Base-by-base conservation (phyloP, 2,329 filamentous ascomycete species). In the Nigrograna mackinnonii region DNA sequence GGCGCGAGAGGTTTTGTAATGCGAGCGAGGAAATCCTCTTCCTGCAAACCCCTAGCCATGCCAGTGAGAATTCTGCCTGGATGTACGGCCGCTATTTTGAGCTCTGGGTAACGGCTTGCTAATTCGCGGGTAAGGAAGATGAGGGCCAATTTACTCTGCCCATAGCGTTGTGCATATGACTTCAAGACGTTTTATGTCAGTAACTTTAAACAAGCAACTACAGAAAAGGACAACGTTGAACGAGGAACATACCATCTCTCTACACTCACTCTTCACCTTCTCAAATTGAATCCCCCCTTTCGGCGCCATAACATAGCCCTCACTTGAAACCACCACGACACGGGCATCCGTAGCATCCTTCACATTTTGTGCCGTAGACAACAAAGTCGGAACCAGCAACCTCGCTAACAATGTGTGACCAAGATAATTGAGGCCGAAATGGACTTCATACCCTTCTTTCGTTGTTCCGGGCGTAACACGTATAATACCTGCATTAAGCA, bases 61-160 rank as follows among this genome's bases (percentile, higher is more conserved):
- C 35, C 35, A 2, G 73, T 74, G 12, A 54, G 43, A 17, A 75
- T 65, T 20, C 69, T 55, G 3, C 75, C 75, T 0, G 75, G 75
- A 49, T 77, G 74, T 4, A 74, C 44, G 0, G 68, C 57, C 0
- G 67, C 60, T 6, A 55, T 54, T 0, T 58, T 71, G 43, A 77
- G 60, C 3, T 56, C 36, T 2, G 73, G 73, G 44, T 75, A 69
- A 0, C 56, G 60, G 7, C 50, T 41, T 5, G 71, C 68, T 14
- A 74, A 58, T 24, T 69, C 57, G 3, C 57, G 46, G 0, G 69
- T 56, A 49, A 68, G 74, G 4, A 75, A 63, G n/a, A 77, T 57
- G 30, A 74, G 73, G 11, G 75, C 73, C 4, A 77, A 63, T 49
- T 77, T 77, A 43, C 62, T 66, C 37, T 73, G 68, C 4, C 68